phyloP scores from a whole-genome alignment of 768 basidiomycete genomes.

The Tricholoma flavovirens region DNA sequence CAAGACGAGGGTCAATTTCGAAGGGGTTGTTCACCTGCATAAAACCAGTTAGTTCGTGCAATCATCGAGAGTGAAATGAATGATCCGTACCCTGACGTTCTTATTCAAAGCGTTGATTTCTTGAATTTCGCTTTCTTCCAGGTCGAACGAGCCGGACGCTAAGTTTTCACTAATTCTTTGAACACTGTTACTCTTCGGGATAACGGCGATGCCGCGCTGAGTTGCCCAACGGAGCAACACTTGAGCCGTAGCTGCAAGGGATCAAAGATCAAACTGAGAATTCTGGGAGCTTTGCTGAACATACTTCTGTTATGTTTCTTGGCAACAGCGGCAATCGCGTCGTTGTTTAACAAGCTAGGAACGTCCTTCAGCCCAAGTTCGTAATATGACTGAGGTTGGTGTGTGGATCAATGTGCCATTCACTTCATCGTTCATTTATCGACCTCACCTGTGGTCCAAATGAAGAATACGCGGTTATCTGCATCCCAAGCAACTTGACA shows the following conservation, averaged over 20 bases:
- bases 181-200: constrained; percentile 61
- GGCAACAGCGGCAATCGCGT: constrained; percentile 40
- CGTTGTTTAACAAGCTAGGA: constrained; percentile 49
- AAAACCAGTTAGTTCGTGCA: background rate
- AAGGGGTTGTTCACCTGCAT: constrained; percentile 64
- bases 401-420: background rate
- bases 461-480: constrained; percentile 61
- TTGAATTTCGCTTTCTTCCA: constrained; percentile 54
- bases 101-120: constrained; percentile 55
- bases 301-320: constrained; percentile 48
- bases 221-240: constrained; percentile 77
- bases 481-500: constrained; percentile 52
- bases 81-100: constrained; percentile 51
- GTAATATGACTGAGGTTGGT: constrained; percentile 36
- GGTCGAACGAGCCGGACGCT: constrained; percentile 33
- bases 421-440: constrained; percentile 9
- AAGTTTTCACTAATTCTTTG: constrained; percentile 49
- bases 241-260: constrained; percentile 50
- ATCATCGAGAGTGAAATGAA: background rate
- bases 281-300: background rate
- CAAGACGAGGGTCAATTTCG: constrained; percentile 58
- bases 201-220: constrained; percentile 65
- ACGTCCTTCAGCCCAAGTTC: constrained; percentile 58
- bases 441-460: constrained; percentile 29
- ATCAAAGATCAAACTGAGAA: background rate